Evolutionary conservation across 2,329 filamentous ascomycete genomes (phyloP).

Genomic region (Hirsutella rhossiliensis): DNA sequence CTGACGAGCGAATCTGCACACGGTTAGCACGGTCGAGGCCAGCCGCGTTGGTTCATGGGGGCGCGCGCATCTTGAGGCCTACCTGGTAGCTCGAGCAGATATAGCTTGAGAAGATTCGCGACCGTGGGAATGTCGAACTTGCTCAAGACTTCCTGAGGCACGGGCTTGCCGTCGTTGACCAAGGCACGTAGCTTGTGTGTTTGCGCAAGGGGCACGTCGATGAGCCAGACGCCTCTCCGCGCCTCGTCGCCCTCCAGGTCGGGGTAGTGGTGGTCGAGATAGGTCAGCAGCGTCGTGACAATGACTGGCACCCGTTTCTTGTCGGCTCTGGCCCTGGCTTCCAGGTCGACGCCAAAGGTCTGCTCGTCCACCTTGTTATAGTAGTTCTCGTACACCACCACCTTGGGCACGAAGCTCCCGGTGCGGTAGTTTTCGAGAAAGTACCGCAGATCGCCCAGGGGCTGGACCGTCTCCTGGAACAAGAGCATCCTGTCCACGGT

Average conservation of each 20-base stretch:
- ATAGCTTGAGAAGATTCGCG: conserved; percentile 84
- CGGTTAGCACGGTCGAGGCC: conserved; percentile 10
- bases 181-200: conserved; percentile 73
- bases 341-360: conserved; percentile 96
- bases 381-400: conserved; percentile 95
- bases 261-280: conserved; percentile 91
- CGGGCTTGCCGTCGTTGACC: conserved; percentile 77
- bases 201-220: conserved; percentile 75
- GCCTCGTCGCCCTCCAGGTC: conserved; percentile 95
- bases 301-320: conserved; percentile 90
- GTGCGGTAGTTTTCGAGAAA: conserved; percentile 95
- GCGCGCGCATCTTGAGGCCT: conserved; percentile 18
- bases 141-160: conserved; percentile 64
- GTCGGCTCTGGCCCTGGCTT: conserved; percentile 83
- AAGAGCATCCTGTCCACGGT: conserved; percentile 98
- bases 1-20: conserved; percentile 84
- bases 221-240: conserved; percentile 82
- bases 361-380: conserved; percentile 97
- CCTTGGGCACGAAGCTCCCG: conserved; percentile 80
- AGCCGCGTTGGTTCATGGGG: background rate
- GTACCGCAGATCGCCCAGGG: conserved; percentile 78
- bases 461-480: conserved; percentile 98
- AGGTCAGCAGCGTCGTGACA: conserved; percentile 86
- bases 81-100: conserved; percentile 90
- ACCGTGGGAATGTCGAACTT: conserved; percentile 92